Evolutionary conservation across 768 basidiomycete genomes (phyloP).

Genomic region (Terana coerulea): DNA sequence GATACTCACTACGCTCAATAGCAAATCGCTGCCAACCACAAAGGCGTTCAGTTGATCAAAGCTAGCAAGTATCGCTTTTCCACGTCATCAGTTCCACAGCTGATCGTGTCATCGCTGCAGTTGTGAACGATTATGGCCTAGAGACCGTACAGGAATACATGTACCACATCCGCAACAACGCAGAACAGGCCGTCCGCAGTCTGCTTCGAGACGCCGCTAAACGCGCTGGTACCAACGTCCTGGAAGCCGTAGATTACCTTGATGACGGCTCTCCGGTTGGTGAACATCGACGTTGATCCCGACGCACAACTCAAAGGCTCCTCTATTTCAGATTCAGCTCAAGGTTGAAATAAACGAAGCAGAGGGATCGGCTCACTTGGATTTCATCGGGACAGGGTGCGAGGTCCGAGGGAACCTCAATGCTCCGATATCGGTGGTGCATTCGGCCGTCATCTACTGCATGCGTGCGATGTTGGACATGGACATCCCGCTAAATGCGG

Average conservation of each 20-base stretch:
- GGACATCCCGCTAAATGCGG: slow-evolving; percentile 92
- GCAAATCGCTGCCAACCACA: slow-evolving; percentile 95
- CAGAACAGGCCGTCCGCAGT: slow-evolving; percentile 81
- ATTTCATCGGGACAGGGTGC: slow-evolving; percentile 81
- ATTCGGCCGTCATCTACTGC: slow-evolving; percentile 86
- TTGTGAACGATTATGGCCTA: slow-evolving; percentile 84
- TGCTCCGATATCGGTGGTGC: slow-evolving; percentile 80
- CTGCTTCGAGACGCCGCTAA: slow-evolving; percentile 73
- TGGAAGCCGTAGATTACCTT: slow-evolving; percentile 77
- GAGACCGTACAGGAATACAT: slow-evolving; percentile 91
- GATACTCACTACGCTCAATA: too few relatives aligned
- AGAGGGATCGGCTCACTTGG: slow-evolving; percentile 75
- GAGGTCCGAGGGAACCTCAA: slow-evolving; percentile 87
- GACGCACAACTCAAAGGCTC: too few relatives aligned
- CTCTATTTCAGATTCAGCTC: slow-evolving; percentile 57
- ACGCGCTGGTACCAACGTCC: slow-evolving; percentile 58
- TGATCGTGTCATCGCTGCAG: slow-evolving; percentile 30
- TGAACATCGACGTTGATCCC: slow-evolving; percentile 15
- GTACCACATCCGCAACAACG: slow-evolving; percentile 86
- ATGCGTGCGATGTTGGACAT: slow-evolving; percentile 82
- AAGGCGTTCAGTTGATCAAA: slow-evolving; percentile 83
- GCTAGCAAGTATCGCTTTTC: slow-evolving; percentile 45
- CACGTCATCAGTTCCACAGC: slow-evolving; percentile 1
- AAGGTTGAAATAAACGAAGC: slow-evolving; percentile 72
- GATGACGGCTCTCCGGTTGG: slow-evolving; percentile 84